phyloP scores from a whole-genome alignment of 257 asterid species.

The Paulownia fortunei region DNA sequence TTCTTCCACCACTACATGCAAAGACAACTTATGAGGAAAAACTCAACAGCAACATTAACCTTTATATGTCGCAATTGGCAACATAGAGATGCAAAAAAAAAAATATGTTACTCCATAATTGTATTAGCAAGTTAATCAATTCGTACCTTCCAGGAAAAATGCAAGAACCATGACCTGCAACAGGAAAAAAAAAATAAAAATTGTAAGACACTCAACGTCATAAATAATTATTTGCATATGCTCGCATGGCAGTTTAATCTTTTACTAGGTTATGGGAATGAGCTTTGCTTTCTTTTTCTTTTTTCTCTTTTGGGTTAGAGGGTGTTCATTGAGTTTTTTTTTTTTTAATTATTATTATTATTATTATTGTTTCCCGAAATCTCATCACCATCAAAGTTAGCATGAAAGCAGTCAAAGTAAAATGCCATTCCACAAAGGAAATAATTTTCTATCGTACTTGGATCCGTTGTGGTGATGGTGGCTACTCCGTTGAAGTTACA shows the following conservation, averaged over 20 bases:
- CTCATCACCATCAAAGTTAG: background rate
- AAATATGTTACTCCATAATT: background rate
- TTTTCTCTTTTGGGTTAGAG: background rate
- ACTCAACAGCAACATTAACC: constrained; percentile 8
- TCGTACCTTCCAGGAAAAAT: constrained; percentile 86
- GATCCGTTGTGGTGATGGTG: constrained; percentile 70
- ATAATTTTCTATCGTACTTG: constrained; percentile 54
- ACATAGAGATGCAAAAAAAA: background rate
- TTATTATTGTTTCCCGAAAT: background rate
- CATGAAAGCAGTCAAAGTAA: background rate
- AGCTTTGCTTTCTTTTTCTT: too few relatives aligned
- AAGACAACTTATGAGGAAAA: constrained; percentile 15
- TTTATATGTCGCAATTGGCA: background rate
- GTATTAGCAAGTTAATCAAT: background rate
- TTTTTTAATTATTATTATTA: too few relatives aligned
- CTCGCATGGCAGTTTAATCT: too few relatives aligned
- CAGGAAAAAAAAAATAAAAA: background rate
- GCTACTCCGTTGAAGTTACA: constrained; percentile 93
- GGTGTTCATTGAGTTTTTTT: background rate
- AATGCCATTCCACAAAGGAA: background rate
- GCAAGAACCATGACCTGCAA: constrained; percentile 84
- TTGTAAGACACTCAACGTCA: background rate
- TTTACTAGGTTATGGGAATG: too few relatives aligned
- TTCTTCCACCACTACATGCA: constrained; percentile 67
- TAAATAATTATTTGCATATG: background rate